These are phyloP conservation scores for Incumbomyces delicatus DNA, from an alignment of 2,329 filamentous ascomycete species.

Conservation along the genomic window DNA sequence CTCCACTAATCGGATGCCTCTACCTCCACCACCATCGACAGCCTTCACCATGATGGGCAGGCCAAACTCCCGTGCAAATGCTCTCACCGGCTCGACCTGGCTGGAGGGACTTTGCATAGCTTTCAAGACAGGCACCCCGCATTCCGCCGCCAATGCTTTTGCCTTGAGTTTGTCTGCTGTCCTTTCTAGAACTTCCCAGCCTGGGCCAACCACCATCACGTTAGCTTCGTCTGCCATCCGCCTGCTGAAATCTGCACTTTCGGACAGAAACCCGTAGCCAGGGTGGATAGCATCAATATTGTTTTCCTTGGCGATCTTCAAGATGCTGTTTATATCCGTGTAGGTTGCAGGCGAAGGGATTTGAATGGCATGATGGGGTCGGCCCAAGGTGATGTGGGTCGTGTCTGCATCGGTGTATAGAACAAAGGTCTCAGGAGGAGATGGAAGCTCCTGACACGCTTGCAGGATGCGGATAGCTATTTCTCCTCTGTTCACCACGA, in stretches of 20 bases:
- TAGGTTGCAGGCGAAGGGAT: slow-evolving; percentile 44
- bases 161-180: slow-evolving; percentile 50
- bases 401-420: slow-evolving; percentile 47
- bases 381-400: slow-evolving; percentile 42
- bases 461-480: slow-evolving; percentile 49
- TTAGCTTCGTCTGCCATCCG: slow-evolving; percentile 41
- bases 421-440: slow-evolving; percentile 43
- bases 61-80: slow-evolving; percentile 50
- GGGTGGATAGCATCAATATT: slow-evolving; percentile 48
- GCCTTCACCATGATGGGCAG: slow-evolving; percentile 55
- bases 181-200: slow-evolving; percentile 46
- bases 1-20: slow-evolving; percentile 48
- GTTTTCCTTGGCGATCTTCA: slow-evolving; percentile 40
- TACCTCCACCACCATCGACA: slow-evolving; percentile 53
- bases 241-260: slow-evolving; percentile 42
- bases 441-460: slow-evolving; percentile 47
- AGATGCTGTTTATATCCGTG: slow-evolving; percentile 41
- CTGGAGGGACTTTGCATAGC: slow-evolving; percentile 38
- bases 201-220: slow-evolving; percentile 45
- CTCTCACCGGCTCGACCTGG: slow-evolving; percentile 32
- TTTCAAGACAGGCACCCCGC: slow-evolving; percentile 43
- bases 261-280: slow-evolving; percentile 54
- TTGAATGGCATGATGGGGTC: slow-evolving; percentile 40
- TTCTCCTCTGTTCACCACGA: slow-evolving; percentile 51
- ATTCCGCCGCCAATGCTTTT: slow-evolving; percentile 41